Conservation (phyloP, 306 rosid species). For the Ochetophila trinervis region DNA sequence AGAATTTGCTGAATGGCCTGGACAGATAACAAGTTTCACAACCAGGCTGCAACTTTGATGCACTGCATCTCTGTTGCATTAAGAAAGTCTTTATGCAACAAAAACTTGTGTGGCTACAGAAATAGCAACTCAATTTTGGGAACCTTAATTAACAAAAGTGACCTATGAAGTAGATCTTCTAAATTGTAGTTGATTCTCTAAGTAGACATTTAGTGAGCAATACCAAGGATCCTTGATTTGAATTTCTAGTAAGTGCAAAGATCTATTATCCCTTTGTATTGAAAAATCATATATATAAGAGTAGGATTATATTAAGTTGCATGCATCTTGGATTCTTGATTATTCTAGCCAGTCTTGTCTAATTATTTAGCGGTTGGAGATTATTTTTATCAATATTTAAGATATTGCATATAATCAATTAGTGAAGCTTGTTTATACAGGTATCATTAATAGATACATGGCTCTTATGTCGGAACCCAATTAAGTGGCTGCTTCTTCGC, state of each 20-base stretch:
- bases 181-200: no score
- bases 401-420: not conserved
- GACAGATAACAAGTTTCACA: not conserved
- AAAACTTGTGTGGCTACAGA: not conserved
- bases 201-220: not conserved
- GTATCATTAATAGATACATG: conserved; percentile 80
- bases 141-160: not conserved
- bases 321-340: no score
- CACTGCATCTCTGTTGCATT: not conserved
- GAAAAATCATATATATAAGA: no score
- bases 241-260: not conserved
- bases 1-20: not conserved
- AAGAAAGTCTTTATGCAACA: not conserved
- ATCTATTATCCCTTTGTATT: not conserved
- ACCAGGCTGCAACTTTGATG: not conserved
- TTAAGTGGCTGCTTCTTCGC: conserved; percentile 66
- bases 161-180: not conserved
- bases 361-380: not conserved
- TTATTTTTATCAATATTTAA: not conserved
- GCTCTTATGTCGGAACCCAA: conserved; percentile 51
- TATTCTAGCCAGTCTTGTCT: not conserved
- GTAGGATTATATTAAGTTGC: no score
- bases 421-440: conserved; percentile 32
- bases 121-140: not conserved
- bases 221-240: not conserved